These are phyloP conservation scores for Kwoniella shandongensis DNA, from an alignment of 768 basidiomycete genomes.

Conservation along the genomic window DNA sequence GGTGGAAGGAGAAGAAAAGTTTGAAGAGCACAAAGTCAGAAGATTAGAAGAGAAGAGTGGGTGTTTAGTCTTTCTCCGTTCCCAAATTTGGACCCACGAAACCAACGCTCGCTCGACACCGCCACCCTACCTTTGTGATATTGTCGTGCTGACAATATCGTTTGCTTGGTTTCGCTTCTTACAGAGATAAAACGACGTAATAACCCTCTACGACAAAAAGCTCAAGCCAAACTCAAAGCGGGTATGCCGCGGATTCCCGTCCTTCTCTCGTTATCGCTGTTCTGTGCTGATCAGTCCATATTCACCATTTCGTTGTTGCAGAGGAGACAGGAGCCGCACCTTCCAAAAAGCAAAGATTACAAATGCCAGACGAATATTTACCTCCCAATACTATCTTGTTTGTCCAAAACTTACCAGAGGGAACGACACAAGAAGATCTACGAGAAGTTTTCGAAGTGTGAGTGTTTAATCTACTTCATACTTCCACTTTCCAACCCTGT, in stretches of 20 bases:
- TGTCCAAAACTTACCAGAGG: slow-evolving; percentile 93
- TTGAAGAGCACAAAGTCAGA: slow-evolving; percentile 71
- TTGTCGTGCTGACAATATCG: neutral
- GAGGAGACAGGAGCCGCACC: slow-evolving; percentile 34
- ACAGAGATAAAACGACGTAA: slow-evolving; percentile 77
- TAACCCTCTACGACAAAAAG: slow-evolving; percentile 86
- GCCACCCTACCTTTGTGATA: neutral
- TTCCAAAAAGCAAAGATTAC: slow-evolving; percentile 61
- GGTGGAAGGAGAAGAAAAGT: slow-evolving; percentile 62
- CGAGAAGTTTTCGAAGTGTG: slow-evolving; percentile 88
- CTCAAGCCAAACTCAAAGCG: slow-evolving; percentile 77
- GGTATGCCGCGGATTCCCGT: slow-evolving; percentile 57
- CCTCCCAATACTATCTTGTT: slow-evolving; percentile 99
- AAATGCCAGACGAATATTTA: slow-evolving; percentile 99
- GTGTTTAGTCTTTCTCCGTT: slow-evolving; percentile 34
- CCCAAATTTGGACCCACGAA: neutral
- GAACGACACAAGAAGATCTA: slow-evolving; percentile 87
- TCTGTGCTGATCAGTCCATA: neutral
- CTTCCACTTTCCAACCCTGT: neutral
- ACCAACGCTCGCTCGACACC: neutral
- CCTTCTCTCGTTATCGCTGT: neutral
- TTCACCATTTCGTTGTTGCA: slow-evolving; percentile 48
- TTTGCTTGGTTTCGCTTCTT: neutral
- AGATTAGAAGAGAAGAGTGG: slow-evolving; percentile 83
- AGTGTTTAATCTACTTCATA: slow-evolving; percentile 48